Conservation (phyloP, 2,329 filamentous ascomycete species). For the Neocatenulostroma microsporum region DNA sequence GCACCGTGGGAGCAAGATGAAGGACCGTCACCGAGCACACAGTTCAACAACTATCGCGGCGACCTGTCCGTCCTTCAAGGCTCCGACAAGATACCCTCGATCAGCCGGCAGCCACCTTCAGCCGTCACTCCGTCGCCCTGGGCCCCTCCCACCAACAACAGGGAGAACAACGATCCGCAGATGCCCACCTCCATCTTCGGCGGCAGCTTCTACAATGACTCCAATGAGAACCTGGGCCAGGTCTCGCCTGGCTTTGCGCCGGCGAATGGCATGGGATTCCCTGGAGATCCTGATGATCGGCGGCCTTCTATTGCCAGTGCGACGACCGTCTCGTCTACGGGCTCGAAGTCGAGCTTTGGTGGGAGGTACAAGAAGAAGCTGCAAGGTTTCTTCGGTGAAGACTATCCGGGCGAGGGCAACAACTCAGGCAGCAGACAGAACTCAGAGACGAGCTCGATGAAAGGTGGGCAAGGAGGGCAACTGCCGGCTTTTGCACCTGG, state of each 20-base stretch:
- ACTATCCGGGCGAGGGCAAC: conserved; percentile 55
- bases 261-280: conserved; percentile 43
- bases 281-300: conserved; percentile 61
- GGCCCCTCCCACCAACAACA: conserved; percentile 27
- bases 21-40: conserved; percentile 13
- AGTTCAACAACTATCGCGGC: conserved; percentile 26
- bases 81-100: conserved; percentile 46
- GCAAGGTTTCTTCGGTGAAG: conserved; percentile 88
- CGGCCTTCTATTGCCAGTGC: conserved; percentile 84
- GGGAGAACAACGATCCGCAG: conserved; percentile 25
- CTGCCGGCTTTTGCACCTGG: conserved; percentile 47
- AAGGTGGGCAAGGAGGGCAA: conserved; percentile 26
- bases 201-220: conserved; percentile 64
- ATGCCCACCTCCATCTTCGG: conserved; percentile 40
- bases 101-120: conserved; percentile 42
- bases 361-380: conserved; percentile 72
- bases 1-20: conserved; percentile 44
- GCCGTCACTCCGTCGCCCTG: conserved; percentile 48
- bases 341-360: conserved; percentile 65
- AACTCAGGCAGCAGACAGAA: conserved; percentile 50
- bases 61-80: conserved; percentile 31
- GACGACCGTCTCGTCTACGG: conserved; percentile 76
- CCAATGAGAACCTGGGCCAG: conserved; percentile 61
- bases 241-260: conserved; percentile 63
- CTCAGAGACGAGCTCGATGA: conserved; percentile 49